Evolutionary conservation across 2,329 filamentous ascomycete genomes (phyloP), one percentile per base, ranked within the genome.

Genomic region (Cladorrhinum sp.): DNA sequence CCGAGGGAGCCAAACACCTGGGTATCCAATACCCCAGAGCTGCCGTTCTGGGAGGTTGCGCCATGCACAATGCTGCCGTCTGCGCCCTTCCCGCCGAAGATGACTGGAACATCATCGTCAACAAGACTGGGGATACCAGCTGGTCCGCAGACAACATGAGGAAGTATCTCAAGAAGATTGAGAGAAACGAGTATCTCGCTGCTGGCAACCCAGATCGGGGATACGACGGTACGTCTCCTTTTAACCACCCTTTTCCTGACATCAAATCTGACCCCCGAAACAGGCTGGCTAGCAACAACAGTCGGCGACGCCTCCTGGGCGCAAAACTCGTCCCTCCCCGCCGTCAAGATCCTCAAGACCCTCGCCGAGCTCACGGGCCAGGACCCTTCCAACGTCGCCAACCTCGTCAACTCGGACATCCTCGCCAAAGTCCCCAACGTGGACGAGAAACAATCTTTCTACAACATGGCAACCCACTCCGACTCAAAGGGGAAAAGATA

Each of bases 131-230:
- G 3, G 86, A 89, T 66, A 66, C 72, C 1, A 83, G 82, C 0
- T 89, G 86, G 86, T 73, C 75, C 0, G 75, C 84, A 0, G 73
- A 75, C 4, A 84, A 84, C 62, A 88, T 89, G 85, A 77, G 84
- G 62, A 75, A 79, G 63, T 86, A 87, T 72, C 84, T 83, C 60
- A 71, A 76, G 67, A 80, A 78, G 67, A 70, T 88, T 10, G 86
- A 89, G 73, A 77, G 78, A 51, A 82, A 81, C 73, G 68, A 76
- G 26, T 84, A 87, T 69, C 72, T 84, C 2, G 73, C 76, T 3
- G 73, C 72, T 53, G 75, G 74, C 20, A 62, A 77, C 8, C 42
- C 72, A 21, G 81, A 80, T 2, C 84, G 86, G 65, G 84, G 84
- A 2, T 83, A 80, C 64, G 71, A 79, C 52, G 84, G 67, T 69